Conservation (phyloP, 257 asterid genomes). For the Ehretia macrophylla region DNA sequence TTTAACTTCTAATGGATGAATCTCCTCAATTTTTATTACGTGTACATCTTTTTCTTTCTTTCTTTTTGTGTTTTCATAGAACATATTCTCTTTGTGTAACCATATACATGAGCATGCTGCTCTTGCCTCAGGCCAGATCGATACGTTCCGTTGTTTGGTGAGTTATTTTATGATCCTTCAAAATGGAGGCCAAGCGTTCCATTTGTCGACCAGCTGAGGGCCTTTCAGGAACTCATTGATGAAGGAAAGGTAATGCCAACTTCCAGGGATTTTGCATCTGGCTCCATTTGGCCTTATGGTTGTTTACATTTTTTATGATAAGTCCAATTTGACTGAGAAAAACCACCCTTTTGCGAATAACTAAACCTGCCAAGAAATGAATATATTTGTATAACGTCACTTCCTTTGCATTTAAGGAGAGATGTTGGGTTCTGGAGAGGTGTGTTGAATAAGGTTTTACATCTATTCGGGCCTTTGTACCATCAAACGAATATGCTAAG, state of each 20-base stretch:
- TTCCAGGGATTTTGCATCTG: not conserved
- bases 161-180: constrained; percentile 59
- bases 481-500: no score
- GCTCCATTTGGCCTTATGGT: not conserved
- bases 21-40: not conserved
- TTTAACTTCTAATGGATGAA: no score
- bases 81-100: constrained; percentile 3
- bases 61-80: not conserved
- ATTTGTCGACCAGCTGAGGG: constrained; percentile 72
- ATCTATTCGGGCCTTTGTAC: no score
- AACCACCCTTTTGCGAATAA: no score
- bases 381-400: no score
- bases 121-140: constrained; percentile 81
- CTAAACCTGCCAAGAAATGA: no score
- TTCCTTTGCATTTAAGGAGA: no score
- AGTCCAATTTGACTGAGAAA: no score
- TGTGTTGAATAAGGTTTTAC: no score
- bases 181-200: constrained; percentile 84
- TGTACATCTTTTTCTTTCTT: not conserved
- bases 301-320: no score
- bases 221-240: constrained; percentile 74
- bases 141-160: constrained; percentile 78
- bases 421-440: no score
- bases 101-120: constrained; percentile 1
- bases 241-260: constrained; percentile 68